Conservation (phyloP, 2,329 filamentous ascomycete species). For the Fusarium sp. region DNA sequence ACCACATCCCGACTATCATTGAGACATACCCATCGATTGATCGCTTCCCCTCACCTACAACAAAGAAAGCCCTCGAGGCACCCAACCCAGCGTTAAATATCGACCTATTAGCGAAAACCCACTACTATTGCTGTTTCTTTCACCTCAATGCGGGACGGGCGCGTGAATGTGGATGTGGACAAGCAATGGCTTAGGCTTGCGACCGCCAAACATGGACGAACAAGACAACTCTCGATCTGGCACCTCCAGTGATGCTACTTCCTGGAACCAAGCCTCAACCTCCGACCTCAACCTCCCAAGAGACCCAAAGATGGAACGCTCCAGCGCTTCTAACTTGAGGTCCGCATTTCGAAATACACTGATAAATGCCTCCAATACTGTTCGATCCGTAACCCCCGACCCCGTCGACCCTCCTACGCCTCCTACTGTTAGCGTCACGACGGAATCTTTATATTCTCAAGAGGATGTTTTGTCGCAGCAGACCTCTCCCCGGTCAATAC, state of each 20-base stretch:
- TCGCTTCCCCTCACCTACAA: conserved; percentile 7
- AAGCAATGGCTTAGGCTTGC: conserved; percentile 59
- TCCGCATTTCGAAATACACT: conserved; percentile 50
- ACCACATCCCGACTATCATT: neutral
- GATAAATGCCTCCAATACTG: conserved; percentile 55
- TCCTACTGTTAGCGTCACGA: conserved; percentile 38
- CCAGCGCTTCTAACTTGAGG: conserved; percentile 51
- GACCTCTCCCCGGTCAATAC: conserved; percentile 49
- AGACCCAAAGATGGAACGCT: conserved; percentile 50
- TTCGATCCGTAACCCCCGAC: conserved; percentile 76
- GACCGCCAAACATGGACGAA: conserved; percentile 60
- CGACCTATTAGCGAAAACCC: conserved; percentile 6
- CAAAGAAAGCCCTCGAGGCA: conserved; percentile 20
- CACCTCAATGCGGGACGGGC: conserved; percentile 49
- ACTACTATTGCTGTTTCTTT: conserved; percentile 17
- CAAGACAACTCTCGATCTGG: conserved; percentile 52
- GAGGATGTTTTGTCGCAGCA: conserved; percentile 47
- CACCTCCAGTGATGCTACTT: conserved; percentile 50
- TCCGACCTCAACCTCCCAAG: conserved; percentile 45
- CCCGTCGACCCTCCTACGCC: conserved; percentile 50
- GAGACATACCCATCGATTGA: neutral
- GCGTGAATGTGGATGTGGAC: conserved; percentile 53
- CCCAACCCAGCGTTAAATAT: conserved; percentile 12
- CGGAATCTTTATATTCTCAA: conserved; percentile 41
- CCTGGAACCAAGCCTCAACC: conserved; percentile 49